phyloP scores from a whole-genome alignment of 495 filamentous ascomycete genomes.

The Daldinia grandis region DNA sequence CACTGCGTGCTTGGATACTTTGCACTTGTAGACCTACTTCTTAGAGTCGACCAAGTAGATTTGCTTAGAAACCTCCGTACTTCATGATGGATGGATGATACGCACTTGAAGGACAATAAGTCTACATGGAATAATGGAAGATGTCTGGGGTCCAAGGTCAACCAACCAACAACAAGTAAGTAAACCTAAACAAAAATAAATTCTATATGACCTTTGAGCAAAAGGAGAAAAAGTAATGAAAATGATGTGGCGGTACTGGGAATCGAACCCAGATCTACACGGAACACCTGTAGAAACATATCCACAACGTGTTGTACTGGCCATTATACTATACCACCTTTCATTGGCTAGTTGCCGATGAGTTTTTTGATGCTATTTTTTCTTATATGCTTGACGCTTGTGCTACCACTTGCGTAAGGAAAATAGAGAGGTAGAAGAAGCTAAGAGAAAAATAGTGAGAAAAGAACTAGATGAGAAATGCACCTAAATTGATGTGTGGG shows the following conservation, averaged over 20 bases:
- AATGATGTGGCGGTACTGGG: constrained; percentile 9
- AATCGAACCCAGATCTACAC: constrained; percentile 17
- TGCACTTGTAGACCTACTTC: no score
- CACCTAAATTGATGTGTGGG: neutral
- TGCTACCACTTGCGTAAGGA: neutral
- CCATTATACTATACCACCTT: constrained; percentile 12
- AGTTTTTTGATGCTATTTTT: neutral
- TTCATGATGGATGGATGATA: no score
- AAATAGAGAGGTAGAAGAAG: neutral
- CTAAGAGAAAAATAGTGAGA: neutral
- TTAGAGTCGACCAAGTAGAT: no score
- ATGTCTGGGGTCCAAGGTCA: no score
- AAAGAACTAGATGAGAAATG: neutral
- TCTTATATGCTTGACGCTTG: neutral
- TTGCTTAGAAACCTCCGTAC: no score
- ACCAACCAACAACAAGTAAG: neutral
- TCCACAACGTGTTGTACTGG: constrained; percentile 16
- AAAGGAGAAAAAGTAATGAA: neutral
- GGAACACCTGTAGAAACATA: neutral
- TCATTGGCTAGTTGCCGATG: neutral
- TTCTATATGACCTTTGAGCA: neutral
- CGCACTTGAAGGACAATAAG: no score
- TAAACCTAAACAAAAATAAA: neutral
- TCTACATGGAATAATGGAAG: no score
- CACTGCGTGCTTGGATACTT: no score